phyloP scores from a whole-genome alignment of 192 early-diverging fungal genomes.

The Coemansia sp. region DNA sequence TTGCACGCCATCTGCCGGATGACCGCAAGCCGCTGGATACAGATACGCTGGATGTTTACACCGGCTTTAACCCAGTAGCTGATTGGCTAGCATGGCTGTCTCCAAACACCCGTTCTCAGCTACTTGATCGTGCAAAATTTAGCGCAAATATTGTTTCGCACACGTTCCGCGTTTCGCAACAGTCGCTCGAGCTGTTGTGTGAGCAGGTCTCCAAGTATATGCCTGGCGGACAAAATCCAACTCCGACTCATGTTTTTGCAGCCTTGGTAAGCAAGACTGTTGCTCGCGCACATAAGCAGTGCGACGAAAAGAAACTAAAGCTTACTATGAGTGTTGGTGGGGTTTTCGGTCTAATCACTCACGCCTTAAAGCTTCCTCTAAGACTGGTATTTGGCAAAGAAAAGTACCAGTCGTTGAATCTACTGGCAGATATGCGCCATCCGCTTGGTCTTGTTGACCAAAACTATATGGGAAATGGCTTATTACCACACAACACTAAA shows the following conservation, averaged over 20 bases:
- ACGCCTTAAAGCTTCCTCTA: neutral
- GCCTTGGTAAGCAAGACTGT: slow-evolving; percentile 40
- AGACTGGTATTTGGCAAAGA: slow-evolving; percentile 8
- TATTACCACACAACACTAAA: slow-evolving; percentile 34
- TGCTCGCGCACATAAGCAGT: slow-evolving; percentile 33
- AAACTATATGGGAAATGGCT: slow-evolving; percentile 44
- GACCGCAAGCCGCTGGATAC: slow-evolving; percentile 25
- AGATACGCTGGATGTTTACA: slow-evolving; percentile 23
- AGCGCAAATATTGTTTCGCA: slow-evolving; percentile 23
- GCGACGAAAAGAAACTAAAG: slow-evolving; percentile 1
- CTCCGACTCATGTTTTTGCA: slow-evolving; percentile 25
- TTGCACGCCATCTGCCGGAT: slow-evolving; percentile 21
- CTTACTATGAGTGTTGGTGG: too few species aligned
- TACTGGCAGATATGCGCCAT: slow-evolving; percentile 41
- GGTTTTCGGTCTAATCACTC: too few species aligned
- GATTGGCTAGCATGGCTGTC: slow-evolving; percentile 51
- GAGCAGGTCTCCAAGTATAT: slow-evolving; percentile 9
- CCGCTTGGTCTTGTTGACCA: slow-evolving; percentile 18
- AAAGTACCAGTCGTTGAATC: slow-evolving; percentile 26
- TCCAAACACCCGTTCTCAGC: slow-evolving; percentile 24
- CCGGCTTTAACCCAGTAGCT: slow-evolving; percentile 23
- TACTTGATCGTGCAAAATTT: slow-evolving; percentile 32
- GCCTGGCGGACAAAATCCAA: neutral
- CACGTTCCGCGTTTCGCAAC: slow-evolving; percentile 31
- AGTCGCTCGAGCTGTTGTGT: slow-evolving; percentile 13